phyloP scores from a whole-genome alignment of 2,329 filamentous ascomycete genomes.

The Penicillium sp. region DNA sequence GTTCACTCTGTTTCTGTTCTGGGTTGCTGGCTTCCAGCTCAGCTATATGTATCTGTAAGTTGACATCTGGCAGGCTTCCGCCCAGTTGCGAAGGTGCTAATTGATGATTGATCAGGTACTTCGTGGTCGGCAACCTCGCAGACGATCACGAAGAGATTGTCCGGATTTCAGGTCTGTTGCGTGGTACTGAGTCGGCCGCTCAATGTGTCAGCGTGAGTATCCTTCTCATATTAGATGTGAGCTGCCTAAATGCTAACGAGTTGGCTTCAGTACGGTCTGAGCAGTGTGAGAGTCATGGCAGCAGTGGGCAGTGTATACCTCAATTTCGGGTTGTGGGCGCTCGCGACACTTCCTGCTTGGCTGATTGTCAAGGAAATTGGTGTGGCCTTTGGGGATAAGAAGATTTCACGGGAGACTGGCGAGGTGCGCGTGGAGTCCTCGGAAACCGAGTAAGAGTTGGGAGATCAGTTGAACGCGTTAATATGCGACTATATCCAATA shows the following conservation, averaged over 20 bases:
- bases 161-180: conserved; percentile 62
- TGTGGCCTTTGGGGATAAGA: conserved; percentile 28
- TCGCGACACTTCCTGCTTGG: conserved; percentile 64
- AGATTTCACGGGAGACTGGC: conserved; percentile 26
- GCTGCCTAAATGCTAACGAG: conserved; percentile 1
- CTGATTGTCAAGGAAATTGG: conserved; percentile 59
- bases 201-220: conserved; percentile 61
- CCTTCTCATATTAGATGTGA: background rate
- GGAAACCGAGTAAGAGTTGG: background rate
- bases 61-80: background rate
- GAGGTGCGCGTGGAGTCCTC: conserved; percentile 7
- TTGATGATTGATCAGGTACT: conserved; percentile 51
- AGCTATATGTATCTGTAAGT: conserved; percentile 68
- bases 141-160: conserved; percentile 61
- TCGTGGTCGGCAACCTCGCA: conserved; percentile 65
- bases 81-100: background rate
- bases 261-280: conserved; percentile 56
- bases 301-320: conserved; percentile 65
- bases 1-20: conserved; percentile 65
- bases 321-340: conserved; percentile 66
- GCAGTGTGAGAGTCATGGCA: conserved; percentile 59
- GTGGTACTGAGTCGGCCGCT: conserved; percentile 68
- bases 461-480: too few species aligned
- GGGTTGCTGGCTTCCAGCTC: conserved; percentile 64
- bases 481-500: too few species aligned